Conservation (phyloP, 495 filamentous ascomycete genomes). For the Massariosphaeria phaeospora region DNA sequence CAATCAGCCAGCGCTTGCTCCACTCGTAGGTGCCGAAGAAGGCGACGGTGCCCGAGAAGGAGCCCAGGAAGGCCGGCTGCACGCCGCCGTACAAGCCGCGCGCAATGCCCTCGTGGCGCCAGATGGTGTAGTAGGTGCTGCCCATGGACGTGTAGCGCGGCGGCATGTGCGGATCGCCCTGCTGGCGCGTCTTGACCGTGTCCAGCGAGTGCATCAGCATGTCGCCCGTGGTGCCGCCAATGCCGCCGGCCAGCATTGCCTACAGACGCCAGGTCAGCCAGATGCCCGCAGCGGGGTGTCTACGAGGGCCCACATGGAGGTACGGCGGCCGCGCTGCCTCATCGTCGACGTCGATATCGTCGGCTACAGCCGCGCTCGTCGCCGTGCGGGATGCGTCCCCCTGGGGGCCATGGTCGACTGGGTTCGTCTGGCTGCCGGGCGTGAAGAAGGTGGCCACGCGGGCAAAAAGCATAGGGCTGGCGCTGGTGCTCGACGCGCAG, state of each 20-base stretch:
- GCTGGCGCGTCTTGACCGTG: conserved; percentile 97
- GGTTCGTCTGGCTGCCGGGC: conserved; percentile 19
- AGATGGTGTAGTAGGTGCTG: conserved; percentile 84
- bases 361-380: conserved; percentile 4
- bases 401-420: conserved; percentile 37
- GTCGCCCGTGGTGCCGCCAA: conserved; percentile 87
- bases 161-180: conserved; percentile 87
- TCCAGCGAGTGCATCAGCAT: conserved; percentile 99
- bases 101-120: conserved; percentile 81
- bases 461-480: conserved; percentile 38
- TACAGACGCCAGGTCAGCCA: conserved; percentile 38
- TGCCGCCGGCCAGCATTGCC: conserved; percentile 91
- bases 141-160: conserved; percentile 87
- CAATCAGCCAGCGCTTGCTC: conserved; percentile 85
- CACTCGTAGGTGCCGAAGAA: conserved; percentile 97
- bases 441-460: conserved; percentile 37
- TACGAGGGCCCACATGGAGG: conserved; percentile 25
- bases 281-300: neutral
- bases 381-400: neutral
- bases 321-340: conserved; percentile 38
- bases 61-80: conserved; percentile 81
- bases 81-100: conserved; percentile 92
- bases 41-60: conserved; percentile 86
- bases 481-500: conserved; percentile 38
- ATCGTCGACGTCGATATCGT: conserved; percentile 31